Percentiles rank a stretch among this genome's conserved stretches.
Conservation (phyloP, 257 asterid species). For the Galeopsis tetrahit region DNA sequence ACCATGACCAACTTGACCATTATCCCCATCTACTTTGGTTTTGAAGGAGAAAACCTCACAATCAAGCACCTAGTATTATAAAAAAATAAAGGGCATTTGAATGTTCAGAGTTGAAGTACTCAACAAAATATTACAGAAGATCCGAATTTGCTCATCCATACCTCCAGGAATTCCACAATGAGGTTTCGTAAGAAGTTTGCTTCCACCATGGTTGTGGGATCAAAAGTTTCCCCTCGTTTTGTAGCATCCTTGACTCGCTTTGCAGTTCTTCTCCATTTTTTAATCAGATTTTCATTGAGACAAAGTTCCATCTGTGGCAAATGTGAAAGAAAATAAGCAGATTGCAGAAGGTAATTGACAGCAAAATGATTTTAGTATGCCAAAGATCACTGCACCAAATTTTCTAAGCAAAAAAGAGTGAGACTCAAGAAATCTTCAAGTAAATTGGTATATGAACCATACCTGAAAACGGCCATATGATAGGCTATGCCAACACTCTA, state of each 20-base stretch:
- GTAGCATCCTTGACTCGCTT: conserved; percentile 74
- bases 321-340: conserved; percentile 23
- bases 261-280: conserved; percentile 82
- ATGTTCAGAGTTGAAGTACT: conserved; percentile 17
- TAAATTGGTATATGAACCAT: conserved; percentile 28
- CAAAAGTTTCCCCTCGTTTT: conserved; percentile 58
- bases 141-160: conserved; percentile 35
- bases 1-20: conserved; percentile 41
- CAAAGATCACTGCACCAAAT: conserved; percentile 2
- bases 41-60: conserved; percentile 62
- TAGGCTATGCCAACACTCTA: conserved; percentile 95
- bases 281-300: conserved; percentile 73
- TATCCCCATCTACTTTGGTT: conserved; percentile 44
- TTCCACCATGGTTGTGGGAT: conserved; percentile 66
- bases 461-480: conserved; percentile 97
- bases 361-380: conserved; percentile 14
- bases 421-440: background rate
- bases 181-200: conserved; percentile 80
- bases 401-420: conserved; percentile 12
- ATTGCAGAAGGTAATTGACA: conserved; percentile 17
- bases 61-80: conserved; percentile 72
- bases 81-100: conserved; percentile 33
- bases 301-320: conserved; percentile 79
- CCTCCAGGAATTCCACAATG: conserved; percentile 89
- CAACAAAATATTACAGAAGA: conserved; percentile 24